These are phyloP conservation scores for Starmerella tilneyi DNA, from an alignment of 805 yeast species.

Conservation along the genomic window DNA sequence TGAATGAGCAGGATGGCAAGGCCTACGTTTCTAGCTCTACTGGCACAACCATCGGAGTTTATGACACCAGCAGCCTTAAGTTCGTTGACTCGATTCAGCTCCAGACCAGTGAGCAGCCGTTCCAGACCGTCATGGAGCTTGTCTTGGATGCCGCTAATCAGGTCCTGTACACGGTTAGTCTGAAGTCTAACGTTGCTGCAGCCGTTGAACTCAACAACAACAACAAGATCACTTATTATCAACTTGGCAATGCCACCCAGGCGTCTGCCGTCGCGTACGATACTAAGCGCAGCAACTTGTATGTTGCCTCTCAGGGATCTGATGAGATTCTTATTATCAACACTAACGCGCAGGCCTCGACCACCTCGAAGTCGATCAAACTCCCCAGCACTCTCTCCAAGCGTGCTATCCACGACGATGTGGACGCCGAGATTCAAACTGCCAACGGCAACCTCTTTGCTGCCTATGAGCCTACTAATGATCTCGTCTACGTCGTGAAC, in stretches of 20 bases:
- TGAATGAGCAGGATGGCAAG: slow-evolving; percentile 4
- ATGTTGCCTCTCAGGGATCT: slow-evolving; percentile 14
- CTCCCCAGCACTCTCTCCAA: neutral
- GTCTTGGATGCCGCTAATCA: slow-evolving; percentile 5
- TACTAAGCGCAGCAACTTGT: slow-evolving; percentile 12
- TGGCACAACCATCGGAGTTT: slow-evolving; percentile 7
- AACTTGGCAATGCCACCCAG: slow-evolving; percentile 10
- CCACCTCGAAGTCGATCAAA: slow-evolving; percentile 1
- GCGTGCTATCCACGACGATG: slow-evolving; percentile 9
- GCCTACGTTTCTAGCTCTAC: slow-evolving; percentile 11
- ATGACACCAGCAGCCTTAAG: slow-evolving; percentile 2
- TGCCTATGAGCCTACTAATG: slow-evolving; percentile 14
- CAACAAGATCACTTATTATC: slow-evolving; percentile 8
- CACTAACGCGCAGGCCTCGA: neutral
- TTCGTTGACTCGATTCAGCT: slow-evolving; percentile 2
- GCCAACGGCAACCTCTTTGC: slow-evolving; percentile 15
- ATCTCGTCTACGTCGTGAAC: slow-evolving; percentile 17
- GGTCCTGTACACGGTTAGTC: slow-evolving; percentile 16
- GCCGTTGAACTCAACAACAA: slow-evolving; percentile 10
- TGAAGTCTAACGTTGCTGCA: slow-evolving; percentile 10
- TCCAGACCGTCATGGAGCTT: slow-evolving; percentile 15
- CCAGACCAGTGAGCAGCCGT: neutral
- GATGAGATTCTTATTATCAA: slow-evolving; percentile 16
- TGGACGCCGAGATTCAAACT: slow-evolving; percentile 4
- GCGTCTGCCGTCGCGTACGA: slow-evolving; percentile 17